Evolutionary conservation across 1,139 yeast genomes (phyloP), one percentile per base, ranked within the genome.

Genomic region (Zygosaccharomyces sapae): DNA sequence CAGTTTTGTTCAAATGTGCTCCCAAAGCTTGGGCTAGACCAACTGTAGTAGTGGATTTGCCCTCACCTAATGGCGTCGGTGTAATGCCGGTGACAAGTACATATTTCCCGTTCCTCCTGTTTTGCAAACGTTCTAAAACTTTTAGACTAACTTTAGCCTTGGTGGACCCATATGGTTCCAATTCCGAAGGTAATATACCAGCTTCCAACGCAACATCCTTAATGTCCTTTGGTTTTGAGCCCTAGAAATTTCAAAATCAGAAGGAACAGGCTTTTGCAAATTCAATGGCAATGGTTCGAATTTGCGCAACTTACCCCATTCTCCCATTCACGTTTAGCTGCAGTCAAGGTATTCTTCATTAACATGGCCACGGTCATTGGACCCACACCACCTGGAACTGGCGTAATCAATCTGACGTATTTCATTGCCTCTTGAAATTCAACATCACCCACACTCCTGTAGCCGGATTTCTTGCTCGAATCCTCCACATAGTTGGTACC

Each of bases 321-420:
- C 18, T 54, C 54, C 10, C 57, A 34, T 6, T 52, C 45, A 47
- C 75, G 68, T 59, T 85, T 80, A 34, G 97, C 97, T 40, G 97
- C 88, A 51, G 76, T 71, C 37, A 86, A 78, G 30, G 90, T 96
- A 66, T 92, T 92, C 63, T 86, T 86, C 68, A 90, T 80, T 50
- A 92, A 78, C 86, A 89, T 87, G 44, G 97, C 97, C 45, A 92
- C 97, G 9, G 98, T 92, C 97, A 92, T 92, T 60, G 98, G 98
- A 46, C 98, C 98, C 51, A 92, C 98, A 57, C 98, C 98, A 65
- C 98, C 98, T 44, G 98, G 98, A 50, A 92, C 98, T 25, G 98
- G 98, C 20, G 98, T 92, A 63, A 92, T 78, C 62, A 76, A 75
- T 33, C 84, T 75, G 29, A 95, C 96, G 52, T 77, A 79, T 47